A percentile compares a stretch with the other conserved stretches of the same genome.
phyloP scores from a whole-genome alignment of 306 rosid genomes.

The Crataegus laevigata region DNA sequence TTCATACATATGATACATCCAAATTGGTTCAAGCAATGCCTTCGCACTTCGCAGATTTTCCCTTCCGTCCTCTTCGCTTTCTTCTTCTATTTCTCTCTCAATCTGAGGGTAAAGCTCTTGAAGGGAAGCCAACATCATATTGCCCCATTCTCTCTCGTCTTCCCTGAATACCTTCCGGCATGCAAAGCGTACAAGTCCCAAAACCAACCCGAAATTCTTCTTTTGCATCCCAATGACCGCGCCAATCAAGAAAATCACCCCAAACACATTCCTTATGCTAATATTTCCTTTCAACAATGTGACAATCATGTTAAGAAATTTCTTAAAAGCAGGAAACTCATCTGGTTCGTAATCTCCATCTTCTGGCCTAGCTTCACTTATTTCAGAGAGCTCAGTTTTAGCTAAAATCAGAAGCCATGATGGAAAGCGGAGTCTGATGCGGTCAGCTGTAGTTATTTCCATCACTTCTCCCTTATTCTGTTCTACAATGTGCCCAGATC shows the following conservation, averaged over 20 bases:
- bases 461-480: conserved; percentile 23
- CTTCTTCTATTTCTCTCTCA: conserved; percentile 49
- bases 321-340: conserved; percentile 44
- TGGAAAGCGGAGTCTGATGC: conserved; percentile 43
- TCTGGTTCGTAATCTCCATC: conserved; percentile 17
- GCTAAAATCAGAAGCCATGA: conserved; percentile 56
- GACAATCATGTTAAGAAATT: conserved; percentile 41
- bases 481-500: conserved; percentile 34
- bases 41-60: conserved; percentile 36
- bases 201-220: conserved; percentile 45
- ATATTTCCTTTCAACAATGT: conserved; percentile 42
- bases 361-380: conserved; percentile 23
- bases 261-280: conserved; percentile 48
- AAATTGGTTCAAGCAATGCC: conserved; percentile 69
- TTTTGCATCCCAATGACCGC: conserved; percentile 51
- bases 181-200: conserved; percentile 66
- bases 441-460: conserved; percentile 23
- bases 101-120: conserved; percentile 57
- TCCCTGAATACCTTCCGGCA: conserved; percentile 44
- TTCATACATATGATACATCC: conserved; percentile 78
- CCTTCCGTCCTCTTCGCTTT: conserved; percentile 39
- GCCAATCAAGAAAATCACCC: conserved; percentile 51
- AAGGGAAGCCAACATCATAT: conserved; percentile 53
- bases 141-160: conserved; percentile 68
- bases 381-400: conserved; percentile 39